Evolutionary conservation across 768 basidiomycete species (phyloP).

Genomic region (Mycena leptocephala): DNA sequence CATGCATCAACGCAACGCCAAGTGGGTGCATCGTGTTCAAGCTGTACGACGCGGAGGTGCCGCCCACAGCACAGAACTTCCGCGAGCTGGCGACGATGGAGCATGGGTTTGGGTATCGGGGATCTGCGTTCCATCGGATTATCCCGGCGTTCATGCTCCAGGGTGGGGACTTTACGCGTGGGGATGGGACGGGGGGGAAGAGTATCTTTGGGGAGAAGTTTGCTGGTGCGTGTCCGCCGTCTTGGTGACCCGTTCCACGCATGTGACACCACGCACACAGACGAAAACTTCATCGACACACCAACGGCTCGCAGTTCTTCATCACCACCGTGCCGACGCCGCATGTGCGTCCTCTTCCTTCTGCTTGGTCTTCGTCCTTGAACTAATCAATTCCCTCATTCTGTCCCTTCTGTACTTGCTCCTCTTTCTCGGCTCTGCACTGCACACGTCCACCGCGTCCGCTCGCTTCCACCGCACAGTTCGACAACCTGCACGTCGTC

Average conservation of each 20-base stretch:
- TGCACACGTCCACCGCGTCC: not conserved
- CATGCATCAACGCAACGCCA: constrained; percentile 62
- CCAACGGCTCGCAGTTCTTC: constrained; percentile 93
- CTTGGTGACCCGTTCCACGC: not conserved
- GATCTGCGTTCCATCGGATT: constrained; percentile 83
- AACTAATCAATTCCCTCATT: too few relatives aligned
- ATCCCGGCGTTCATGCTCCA: constrained; percentile 92
- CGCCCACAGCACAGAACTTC: constrained; percentile 87
- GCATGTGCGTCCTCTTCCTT: constrained; percentile 53
- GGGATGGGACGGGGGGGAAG: constrained; percentile 79
- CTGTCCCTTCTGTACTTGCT: too few relatives aligned
- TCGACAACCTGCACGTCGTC: constrained; percentile 89
- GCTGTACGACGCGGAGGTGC: constrained; percentile 87
- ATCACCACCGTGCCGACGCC: constrained; percentile 83
- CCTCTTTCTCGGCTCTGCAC: too few relatives aligned
- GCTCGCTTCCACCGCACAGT: constrained; percentile 78
- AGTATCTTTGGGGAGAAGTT: constrained; percentile 85
- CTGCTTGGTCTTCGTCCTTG: too few relatives aligned
- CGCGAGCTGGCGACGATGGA: constrained; percentile 88
- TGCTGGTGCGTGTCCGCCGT: constrained; percentile 58
- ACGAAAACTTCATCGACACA: constrained; percentile 91
- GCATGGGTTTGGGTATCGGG: constrained; percentile 83
- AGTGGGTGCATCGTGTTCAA: constrained; percentile 84
- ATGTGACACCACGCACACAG: constrained; percentile 50
- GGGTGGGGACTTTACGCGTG: constrained; percentile 87